Evolutionary conservation across 257 asterid species (phyloP).

Genomic region (Ophiorrhiza pumila): DNA sequence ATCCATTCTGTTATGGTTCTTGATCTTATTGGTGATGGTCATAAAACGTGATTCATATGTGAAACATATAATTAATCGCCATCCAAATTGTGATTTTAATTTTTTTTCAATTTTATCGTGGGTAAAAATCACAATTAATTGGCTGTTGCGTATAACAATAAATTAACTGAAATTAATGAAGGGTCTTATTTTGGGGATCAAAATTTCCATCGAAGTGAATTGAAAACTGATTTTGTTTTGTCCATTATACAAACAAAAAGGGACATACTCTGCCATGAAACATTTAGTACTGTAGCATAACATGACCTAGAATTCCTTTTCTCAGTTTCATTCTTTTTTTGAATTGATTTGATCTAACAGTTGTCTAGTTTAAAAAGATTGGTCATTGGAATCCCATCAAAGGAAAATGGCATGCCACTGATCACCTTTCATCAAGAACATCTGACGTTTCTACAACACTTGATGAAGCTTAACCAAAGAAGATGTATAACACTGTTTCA

Average conservation of each 20-base stretch:
- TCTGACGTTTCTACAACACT: constrained; percentile 2
- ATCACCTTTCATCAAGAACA: not conserved
- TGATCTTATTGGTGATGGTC: no score
- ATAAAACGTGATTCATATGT: no score
- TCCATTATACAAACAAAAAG: not conserved
- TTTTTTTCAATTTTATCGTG: no score
- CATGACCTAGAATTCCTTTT: not conserved
- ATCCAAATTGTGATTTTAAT: no score
- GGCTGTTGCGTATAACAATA: no score
- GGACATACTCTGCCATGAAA: not conserved
- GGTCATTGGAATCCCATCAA: constrained; percentile 1
- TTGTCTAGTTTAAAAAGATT: not conserved
- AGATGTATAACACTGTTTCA: not conserved
- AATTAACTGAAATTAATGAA: no score
- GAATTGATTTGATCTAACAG: not conserved
- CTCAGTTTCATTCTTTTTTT: not conserved
- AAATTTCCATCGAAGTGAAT: not conserved
- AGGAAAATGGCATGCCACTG: not conserved
- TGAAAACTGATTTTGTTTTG: not conserved
- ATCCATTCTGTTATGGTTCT: no score
- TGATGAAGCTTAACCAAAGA: constrained; percentile 5
- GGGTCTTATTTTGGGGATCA: no score
- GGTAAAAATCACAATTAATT: no score
- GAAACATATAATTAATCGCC: no score
- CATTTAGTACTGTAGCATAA: not conserved